A percentile compares a stretch with the other conserved stretches of the same genome.
phyloP scores from a whole-genome alignment of 495 filamentous ascomycete species.

The Parachaetomium inaequale region DNA sequence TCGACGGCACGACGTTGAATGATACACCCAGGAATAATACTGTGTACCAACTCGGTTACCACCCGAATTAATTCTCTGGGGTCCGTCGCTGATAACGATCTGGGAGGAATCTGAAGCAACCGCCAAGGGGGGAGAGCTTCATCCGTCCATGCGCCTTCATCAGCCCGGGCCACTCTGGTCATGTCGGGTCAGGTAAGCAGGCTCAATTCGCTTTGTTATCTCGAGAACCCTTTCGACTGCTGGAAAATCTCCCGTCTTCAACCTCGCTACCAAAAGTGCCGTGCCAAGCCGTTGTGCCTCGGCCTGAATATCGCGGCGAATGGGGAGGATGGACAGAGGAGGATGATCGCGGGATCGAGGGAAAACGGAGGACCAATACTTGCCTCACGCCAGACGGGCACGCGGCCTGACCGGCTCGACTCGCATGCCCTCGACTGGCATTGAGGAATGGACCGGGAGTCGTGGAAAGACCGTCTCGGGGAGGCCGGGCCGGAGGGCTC shows the following conservation, averaged over 20 bases:
- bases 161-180: background rate
- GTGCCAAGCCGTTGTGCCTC: background rate
- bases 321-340: background rate
- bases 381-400: background rate
- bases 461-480: no score
- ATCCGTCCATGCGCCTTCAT: background rate
- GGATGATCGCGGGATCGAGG: background rate
- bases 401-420: background rate
- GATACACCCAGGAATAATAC: constrained; percentile 13
- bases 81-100: no score
- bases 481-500: no score
- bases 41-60: no score
- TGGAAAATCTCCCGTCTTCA: constrained; percentile 7
- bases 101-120: no score
- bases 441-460: no score
- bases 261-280: background rate
- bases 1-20: constrained; percentile 11
- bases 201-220: background rate
- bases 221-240: background rate
- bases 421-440: background rate
- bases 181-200: background rate
- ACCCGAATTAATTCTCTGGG: no score
- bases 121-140: no score
- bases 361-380: background rate
- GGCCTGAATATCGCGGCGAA: background rate